A percentile compares a stretch with the other conserved stretches of the same genome.
Evolutionary conservation across 805 yeast genomes (phyloP).

Genomic region (Candida railenensis): DNA sequence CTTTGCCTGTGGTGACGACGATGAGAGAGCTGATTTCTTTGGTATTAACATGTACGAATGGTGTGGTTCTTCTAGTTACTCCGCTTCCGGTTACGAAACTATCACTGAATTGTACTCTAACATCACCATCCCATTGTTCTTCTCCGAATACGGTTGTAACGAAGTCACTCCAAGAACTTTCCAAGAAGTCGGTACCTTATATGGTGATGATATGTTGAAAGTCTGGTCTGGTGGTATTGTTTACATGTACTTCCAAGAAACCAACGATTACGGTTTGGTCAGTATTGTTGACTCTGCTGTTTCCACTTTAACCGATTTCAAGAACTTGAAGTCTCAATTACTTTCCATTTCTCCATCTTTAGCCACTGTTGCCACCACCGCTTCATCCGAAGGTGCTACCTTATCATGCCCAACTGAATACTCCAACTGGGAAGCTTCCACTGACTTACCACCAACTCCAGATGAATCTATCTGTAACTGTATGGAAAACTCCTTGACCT

Average conservation of each 20-base stretch:
- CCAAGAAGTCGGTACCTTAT: slow-evolving; percentile 68
- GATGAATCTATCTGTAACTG: slow-evolving; percentile 36
- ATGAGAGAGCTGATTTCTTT: slow-evolving; percentile 71
- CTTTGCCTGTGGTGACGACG: slow-evolving; percentile 70
- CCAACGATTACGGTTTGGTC: slow-evolving; percentile 74
- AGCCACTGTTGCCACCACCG: slow-evolving; percentile 19
- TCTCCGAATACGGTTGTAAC: slow-evolving; percentile 85
- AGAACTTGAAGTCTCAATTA: slow-evolving; percentile 61
- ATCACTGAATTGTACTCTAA: slow-evolving; percentile 65
- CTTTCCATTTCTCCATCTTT: slow-evolving; percentile 38
- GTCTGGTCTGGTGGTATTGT: slow-evolving; percentile 92
- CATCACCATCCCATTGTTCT: slow-evolving; percentile 70
- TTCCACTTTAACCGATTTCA: slow-evolving; percentile 61
- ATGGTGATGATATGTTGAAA: slow-evolving; percentile 68
- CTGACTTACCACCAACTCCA: slow-evolving; percentile 45
- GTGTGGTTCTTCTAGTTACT: slow-evolving; percentile 69
- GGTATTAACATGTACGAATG: slow-evolving; percentile 90
- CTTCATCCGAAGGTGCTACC: slow-evolving; percentile 21
- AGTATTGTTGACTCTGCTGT: slow-evolving; percentile 48
- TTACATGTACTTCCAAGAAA: slow-evolving; percentile 80
- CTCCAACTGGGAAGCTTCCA: slow-evolving; percentile 36
- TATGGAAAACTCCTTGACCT: slow-evolving; percentile 29
- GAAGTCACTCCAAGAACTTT: slow-evolving; percentile 66
- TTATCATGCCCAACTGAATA: slow-evolving; percentile 37
- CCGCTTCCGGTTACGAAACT: slow-evolving; percentile 60